phyloP scores from a whole-genome alignment of 768 basidiomycete genomes.

The Leccinellum albellum region DNA sequence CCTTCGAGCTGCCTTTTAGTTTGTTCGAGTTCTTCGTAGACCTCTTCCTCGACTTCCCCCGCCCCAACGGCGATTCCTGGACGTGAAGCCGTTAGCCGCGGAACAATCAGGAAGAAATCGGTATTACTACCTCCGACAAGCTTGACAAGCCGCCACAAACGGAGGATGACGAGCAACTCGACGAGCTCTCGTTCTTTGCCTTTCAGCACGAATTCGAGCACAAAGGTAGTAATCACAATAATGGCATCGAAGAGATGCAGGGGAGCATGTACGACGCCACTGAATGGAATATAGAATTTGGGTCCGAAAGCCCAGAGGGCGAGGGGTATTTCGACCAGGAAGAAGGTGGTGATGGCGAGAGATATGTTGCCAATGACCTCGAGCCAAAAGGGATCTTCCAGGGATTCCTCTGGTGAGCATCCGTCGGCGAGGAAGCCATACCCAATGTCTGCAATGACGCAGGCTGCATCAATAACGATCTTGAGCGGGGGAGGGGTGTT shows the following conservation, averaged over 20 bases:
- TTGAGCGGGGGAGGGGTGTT: slow-evolving; percentile 15
- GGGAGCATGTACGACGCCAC: slow-evolving; percentile 46
- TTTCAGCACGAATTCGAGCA: slow-evolving; percentile 64
- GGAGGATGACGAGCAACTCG: slow-evolving; percentile 64
- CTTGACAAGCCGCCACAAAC: slow-evolving; percentile 79
- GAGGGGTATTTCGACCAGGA: slow-evolving; percentile 75
- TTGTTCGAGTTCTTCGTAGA: slow-evolving; percentile 44
- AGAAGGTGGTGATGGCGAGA: slow-evolving; percentile 63
- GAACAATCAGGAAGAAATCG: neutral
- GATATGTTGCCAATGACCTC: slow-evolving; percentile 59
- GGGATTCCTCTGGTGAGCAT: slow-evolving; percentile 40
- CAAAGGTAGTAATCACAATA: slow-evolving; percentile 69
- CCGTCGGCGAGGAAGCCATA: slow-evolving; percentile 59
- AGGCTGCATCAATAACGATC: slow-evolving; percentile 62
- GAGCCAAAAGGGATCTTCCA: slow-evolving; percentile 57
- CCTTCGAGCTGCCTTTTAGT: slow-evolving; percentile 48
- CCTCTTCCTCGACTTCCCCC: slow-evolving; percentile 62
- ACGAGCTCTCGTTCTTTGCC: slow-evolving; percentile 71
- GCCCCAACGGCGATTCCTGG: slow-evolving; percentile 74
- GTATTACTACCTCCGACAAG: slow-evolving; percentile 52
- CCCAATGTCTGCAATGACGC: slow-evolving; percentile 69
- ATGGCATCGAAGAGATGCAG: slow-evolving; percentile 75
- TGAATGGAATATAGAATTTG: slow-evolving; percentile 60
- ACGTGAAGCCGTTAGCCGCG: slow-evolving; percentile 1
- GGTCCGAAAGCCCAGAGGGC: slow-evolving; percentile 62